Conservation (phyloP, 768 basidiomycete species). For the Postia placenta region DNA sequence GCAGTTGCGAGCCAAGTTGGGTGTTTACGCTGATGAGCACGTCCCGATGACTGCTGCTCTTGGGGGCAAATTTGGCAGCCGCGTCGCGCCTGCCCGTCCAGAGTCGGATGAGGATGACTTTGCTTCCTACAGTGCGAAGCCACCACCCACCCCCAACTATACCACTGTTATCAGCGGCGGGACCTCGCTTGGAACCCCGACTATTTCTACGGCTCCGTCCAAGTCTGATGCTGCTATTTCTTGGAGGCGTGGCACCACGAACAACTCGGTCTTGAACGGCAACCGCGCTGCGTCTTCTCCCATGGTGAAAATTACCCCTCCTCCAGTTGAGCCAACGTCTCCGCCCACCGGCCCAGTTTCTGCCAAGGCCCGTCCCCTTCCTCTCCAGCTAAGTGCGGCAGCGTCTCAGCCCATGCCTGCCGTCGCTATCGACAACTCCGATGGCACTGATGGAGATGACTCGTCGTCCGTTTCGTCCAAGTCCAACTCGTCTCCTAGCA, state of each 20-base stretch:
- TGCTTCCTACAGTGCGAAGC: slow-evolving; percentile 17
- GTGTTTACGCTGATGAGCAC: slow-evolving; percentile 47
- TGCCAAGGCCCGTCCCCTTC: slow-evolving; percentile 51
- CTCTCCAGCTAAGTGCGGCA: slow-evolving; percentile 35
- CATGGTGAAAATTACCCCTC: slow-evolving; percentile 65
- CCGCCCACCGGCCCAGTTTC: slow-evolving; percentile 36
- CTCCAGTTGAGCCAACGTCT: slow-evolving; percentile 52
- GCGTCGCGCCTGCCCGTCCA: slow-evolving; percentile 39
- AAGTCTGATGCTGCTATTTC: slow-evolving; percentile 77
- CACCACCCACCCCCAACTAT: slow-evolving; percentile 52
- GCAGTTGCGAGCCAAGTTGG: slow-evolving; percentile 54
- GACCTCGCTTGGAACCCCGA: slow-evolving; percentile 53
- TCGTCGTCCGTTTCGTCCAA: slow-evolving; percentile 51
- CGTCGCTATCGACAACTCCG: slow-evolving; percentile 47
- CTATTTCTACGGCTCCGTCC: slow-evolving; percentile 51
- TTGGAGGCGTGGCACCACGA: slow-evolving; percentile 71
- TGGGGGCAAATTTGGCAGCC: slow-evolving; percentile 71
- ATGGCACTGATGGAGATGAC: slow-evolving; percentile 45
- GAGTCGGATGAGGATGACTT: slow-evolving; percentile 37
- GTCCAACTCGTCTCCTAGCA: slow-evolving; percentile 62
- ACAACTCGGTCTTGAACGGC: slow-evolving; percentile 65
- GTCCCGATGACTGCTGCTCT: slow-evolving; percentile 79
- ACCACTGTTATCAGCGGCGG: slow-evolving; percentile 72
- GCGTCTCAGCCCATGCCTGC: slow-evolving; percentile 36
- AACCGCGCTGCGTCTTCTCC: slow-evolving; percentile 48